Evolutionary conservation across 1,284 basidiomycete species (phyloP).

Genomic region (Inonotus hispidus): DNA sequence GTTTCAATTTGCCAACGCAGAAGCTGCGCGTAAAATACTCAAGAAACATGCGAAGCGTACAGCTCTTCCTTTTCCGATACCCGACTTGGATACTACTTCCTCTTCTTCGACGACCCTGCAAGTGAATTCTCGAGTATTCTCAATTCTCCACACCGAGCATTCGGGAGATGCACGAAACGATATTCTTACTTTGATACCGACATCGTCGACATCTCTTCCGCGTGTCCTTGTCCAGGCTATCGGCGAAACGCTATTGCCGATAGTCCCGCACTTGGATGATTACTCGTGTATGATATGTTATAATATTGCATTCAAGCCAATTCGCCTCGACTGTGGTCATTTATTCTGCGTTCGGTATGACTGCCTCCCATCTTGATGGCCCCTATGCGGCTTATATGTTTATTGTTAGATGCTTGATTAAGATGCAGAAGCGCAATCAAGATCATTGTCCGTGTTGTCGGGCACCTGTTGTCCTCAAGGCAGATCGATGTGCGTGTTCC

Average conservation of each 20-base stretch:
- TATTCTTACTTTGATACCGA: slow-evolving; percentile 23
- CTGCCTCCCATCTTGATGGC: background rate
- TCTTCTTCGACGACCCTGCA: slow-evolving; percentile 13
- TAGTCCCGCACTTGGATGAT: slow-evolving; percentile 81
- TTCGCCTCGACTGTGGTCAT: slow-evolving; percentile 80
- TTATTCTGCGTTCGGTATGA: slow-evolving; percentile 81
- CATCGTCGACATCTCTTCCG: slow-evolving; percentile 51
- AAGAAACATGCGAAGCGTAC: slow-evolving; percentile 95
- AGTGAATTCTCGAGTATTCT: background rate
- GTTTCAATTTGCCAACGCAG: slow-evolving; percentile 83
- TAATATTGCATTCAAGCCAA: slow-evolving; percentile 83
- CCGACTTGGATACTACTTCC: slow-evolving; percentile 16
- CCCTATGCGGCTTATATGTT: background rate
- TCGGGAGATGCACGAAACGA: slow-evolving; percentile 2
- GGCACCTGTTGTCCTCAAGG: slow-evolving; percentile 66
- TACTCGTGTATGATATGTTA: slow-evolving; percentile 77
- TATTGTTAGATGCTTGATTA: slow-evolving; percentile 69
- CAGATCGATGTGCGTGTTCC: slow-evolving; percentile 60
- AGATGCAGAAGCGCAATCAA: slow-evolving; percentile 86
- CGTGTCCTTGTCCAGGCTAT: slow-evolving; percentile 82
- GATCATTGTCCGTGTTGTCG: slow-evolving; percentile 86
- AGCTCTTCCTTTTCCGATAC: slow-evolving; percentile 46
- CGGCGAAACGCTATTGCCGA: slow-evolving; percentile 78
- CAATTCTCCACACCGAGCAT: background rate
- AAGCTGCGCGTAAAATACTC: slow-evolving; percentile 86